These are phyloP conservation scores for Agrocybe pediades DNA, from an alignment of 768 basidiomycete species.

Conservation along the genomic window DNA sequence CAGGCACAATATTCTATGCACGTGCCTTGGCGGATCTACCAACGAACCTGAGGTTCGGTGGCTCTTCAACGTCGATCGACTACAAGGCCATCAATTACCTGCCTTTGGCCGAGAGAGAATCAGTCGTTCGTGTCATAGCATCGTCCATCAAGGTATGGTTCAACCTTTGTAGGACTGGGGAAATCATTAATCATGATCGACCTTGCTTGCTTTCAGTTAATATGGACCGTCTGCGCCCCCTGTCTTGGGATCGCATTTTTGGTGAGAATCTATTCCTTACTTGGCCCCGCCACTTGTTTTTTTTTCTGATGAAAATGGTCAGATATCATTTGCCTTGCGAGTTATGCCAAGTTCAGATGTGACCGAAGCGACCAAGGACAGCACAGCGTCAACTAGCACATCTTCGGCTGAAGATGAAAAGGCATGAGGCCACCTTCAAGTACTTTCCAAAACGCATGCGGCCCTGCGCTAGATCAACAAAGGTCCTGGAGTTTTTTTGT, in stretches of 20 bases:
- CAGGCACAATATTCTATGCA: conserved; percentile 73
- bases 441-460: neutral
- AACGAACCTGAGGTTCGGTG: conserved; percentile 39
- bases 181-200: conserved; percentile 2
- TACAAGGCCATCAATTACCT: conserved; percentile 52
- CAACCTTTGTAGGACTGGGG: conserved; percentile 5
- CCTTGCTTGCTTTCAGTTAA: conserved; percentile 40
- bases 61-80: conserved; percentile 50
- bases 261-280: conserved; percentile 34
- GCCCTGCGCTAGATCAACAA: neutral
- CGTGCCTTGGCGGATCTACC: conserved; percentile 53
- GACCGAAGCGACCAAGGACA: conserved; percentile 9
- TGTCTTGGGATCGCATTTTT: conserved; percentile 66
- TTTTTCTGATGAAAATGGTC: conserved; percentile 8
- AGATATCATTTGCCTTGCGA: conserved; percentile 45
- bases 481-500: neutral
- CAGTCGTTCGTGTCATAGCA: conserved; percentile 56
- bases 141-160: conserved; percentile 62
- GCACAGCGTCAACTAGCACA: conserved; percentile 19
- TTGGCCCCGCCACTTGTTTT: neutral
- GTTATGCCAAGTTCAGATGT: conserved; percentile 35
- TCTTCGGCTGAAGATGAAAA: conserved; percentile 22
- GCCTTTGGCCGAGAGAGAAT: conserved; percentile 43
- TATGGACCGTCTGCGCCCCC: conserved; percentile 77
- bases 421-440: conserved; percentile 12